Evolutionary conservation across 495 filamentous ascomycete species (phyloP).

Genomic region (Penicillium paradoxum): DNA sequence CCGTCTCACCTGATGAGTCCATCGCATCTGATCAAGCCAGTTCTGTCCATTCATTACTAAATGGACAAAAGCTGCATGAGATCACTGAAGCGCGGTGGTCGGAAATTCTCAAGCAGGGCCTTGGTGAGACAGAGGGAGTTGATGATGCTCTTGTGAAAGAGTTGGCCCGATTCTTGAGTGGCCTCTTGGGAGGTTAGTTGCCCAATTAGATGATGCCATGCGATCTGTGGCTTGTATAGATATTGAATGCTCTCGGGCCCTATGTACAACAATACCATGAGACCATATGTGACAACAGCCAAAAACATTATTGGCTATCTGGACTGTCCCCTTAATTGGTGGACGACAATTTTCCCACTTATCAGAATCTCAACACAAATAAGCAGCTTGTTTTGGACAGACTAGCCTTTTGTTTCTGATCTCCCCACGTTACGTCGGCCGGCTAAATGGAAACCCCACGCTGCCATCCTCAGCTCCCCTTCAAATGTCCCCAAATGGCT

Average conservation of each 20-base stretch:
- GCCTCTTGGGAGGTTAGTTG: slow-evolving; percentile 13
- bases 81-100: slow-evolving; percentile 31
- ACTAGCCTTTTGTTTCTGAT: background rate
- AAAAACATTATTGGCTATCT: background rate
- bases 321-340: slow-evolving; percentile 4
- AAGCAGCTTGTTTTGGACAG: background rate
- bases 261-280: slow-evolving; percentile 6
- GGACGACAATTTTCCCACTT: slow-evolving; percentile 11
- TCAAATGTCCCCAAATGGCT: background rate
- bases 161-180: slow-evolving; percentile 17
- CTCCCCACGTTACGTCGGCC: slow-evolving; percentile 1
- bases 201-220: background rate
- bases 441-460: slow-evolving; percentile 5
- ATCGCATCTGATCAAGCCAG: slow-evolving; percentile 33
- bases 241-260: background rate
- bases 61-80: slow-evolving; percentile 40
- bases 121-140: slow-evolving; percentile 8
- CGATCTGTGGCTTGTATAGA: background rate
- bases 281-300: background rate
- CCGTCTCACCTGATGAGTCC: slow-evolving; percentile 30
- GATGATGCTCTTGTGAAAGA: slow-evolving; percentile 15
- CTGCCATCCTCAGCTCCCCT: background rate
- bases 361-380: slow-evolving; percentile 1
- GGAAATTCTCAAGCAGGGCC: slow-evolving; percentile 21
- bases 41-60: slow-evolving; percentile 33